phyloP scores from a whole-genome alignment of 208 protist species.

The Trypanosoma caninum region DNA sequence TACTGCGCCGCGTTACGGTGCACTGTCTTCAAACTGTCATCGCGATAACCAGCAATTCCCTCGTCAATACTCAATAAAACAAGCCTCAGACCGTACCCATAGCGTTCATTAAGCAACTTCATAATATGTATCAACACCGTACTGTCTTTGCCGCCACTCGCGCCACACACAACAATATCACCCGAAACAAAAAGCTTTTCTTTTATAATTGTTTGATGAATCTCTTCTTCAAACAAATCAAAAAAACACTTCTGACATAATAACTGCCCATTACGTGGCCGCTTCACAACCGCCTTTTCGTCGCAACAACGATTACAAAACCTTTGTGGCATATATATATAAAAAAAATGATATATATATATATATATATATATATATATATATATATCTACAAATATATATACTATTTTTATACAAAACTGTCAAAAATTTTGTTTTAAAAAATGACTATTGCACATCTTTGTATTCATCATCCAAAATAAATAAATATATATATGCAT shows the following conservation, averaged over 20 bases:
- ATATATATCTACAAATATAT: not conserved
- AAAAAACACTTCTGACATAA: conserved; percentile 96
- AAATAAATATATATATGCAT: not conserved
- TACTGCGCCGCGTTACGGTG: conserved; percentile 92
- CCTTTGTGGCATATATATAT: not conserved
- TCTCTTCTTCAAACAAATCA: conserved; percentile 91
- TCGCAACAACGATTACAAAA: conserved; percentile 55
- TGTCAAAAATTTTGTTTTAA: too few species aligned
- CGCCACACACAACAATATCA: conserved; percentile 93
- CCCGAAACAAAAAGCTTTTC: conserved; percentile 90
- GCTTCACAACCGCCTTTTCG: conserved; percentile 68
- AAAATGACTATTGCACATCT: not conserved
- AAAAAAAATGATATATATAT: not conserved
- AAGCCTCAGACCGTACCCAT: conserved; percentile 93
- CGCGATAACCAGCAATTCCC: conserved; percentile 97
- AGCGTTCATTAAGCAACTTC: conserved; percentile 85
- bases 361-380: conserved; percentile 3
- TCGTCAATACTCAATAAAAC: conserved; percentile 97
- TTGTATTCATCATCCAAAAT: not conserved
- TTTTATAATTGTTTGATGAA: conserved; percentile 93
- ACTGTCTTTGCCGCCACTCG: conserved; percentile 97
- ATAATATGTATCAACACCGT: conserved; percentile 96
- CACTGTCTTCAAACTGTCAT: conserved; percentile 97
- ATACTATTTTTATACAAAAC: not conserved
- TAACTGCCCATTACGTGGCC: conserved; percentile 86